Base-by-base conservation (phyloP, 2,329 filamentous ascomycete genomes). In the Epichloe sp. region DNA sequence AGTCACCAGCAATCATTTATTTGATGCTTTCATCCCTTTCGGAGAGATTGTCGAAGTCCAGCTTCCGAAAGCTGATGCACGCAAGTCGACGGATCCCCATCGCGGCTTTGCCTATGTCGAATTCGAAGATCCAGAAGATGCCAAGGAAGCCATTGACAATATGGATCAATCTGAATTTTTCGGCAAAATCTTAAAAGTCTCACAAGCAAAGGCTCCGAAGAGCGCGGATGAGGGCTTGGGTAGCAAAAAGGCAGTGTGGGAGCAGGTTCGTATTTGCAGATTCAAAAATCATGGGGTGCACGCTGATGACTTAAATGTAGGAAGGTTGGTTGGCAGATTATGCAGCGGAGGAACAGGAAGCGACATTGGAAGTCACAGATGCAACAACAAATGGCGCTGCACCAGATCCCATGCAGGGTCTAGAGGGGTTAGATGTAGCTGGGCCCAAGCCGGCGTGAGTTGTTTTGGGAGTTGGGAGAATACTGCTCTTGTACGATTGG, bases 141-240 rank as follows among this genome's bases (percentile, higher is more conserved):
- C 90, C 31, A 83, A 83, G 62, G 91, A 97, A 69, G 93, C 93
- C 48, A 95, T 98, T 66, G 89, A 97, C 75, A 98, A 98, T 65
- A 97, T 98, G 91, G 88, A 98, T 65, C 89, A 95, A 66, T 86
- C 90, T 54, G 91, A 97, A 70, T 79, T 98, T 44, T 97, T 91
- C 65, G 94, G 93, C 11, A 81, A 88, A 53, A 84, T 93, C 14
- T 85, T 98, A 65, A 95, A 90, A 66, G 91, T 97, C 48, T 90
- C 88, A 44, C 79, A 85, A 51, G 94, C 94, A 43, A 98, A 95
- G 68, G 82, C 88, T 35, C 88, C 93, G 55, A 96, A 95, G 74
- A 88, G 88, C 60, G 79, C 82, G 47, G 86, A 86, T 49, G 88
- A 95, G 65, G 89, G 90, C 0, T 67, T 98, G 44, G 90, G 91